Base-by-base conservation (phyloP, 306 rosid species). In the Cucurbita maxima region DNA sequence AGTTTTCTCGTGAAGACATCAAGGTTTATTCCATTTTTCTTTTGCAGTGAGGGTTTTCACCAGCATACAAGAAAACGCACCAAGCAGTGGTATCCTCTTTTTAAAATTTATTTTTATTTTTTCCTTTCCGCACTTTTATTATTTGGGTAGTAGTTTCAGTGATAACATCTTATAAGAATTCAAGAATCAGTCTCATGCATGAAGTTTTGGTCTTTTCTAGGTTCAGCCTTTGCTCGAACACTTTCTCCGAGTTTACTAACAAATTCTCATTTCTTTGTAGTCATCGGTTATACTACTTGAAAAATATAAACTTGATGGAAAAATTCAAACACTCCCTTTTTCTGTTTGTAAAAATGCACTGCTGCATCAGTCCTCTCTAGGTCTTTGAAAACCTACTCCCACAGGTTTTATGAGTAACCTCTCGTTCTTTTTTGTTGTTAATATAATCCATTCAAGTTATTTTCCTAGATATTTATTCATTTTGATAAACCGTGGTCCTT, bases 1-100 rank as follows among this genome's bases (percentile, higher is more conserved):
- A 41, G 57, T 70, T 20, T 19, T 48, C 56, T 81, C 47, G 14
- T 63, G 10, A 54, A 64, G 45, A 43, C 30, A 22, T 34, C 34
- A 71, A 63, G 9, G 53, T 43, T 64, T 52, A 55, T 80, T 19
- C 30, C 8, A 70, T 79, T 60, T 51, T 72, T 51, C 50, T 78
- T 83, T 83, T 83, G 86, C 88, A 94, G 99, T 88, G 82, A 86
- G 98, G 75, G 91, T 94, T 79, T 94, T 94, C 79, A 94, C 96
- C 76, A 89, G 88, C 86, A 81, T 94, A 77, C 99, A 94, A 84
- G 97, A 94, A 84, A 72, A 78, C 74, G 91, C 99, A 9, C 97
- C 99, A 15, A 77, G 36, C 75, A 91, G 92, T 45, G 97, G 97
- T 94, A 94, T 84, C 88, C 89, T 84, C 81, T 48, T 75, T 72